phyloP scores from a whole-genome alignment of 176 grass and related monocot genomes.

The Oryza brachyantha region DNA sequence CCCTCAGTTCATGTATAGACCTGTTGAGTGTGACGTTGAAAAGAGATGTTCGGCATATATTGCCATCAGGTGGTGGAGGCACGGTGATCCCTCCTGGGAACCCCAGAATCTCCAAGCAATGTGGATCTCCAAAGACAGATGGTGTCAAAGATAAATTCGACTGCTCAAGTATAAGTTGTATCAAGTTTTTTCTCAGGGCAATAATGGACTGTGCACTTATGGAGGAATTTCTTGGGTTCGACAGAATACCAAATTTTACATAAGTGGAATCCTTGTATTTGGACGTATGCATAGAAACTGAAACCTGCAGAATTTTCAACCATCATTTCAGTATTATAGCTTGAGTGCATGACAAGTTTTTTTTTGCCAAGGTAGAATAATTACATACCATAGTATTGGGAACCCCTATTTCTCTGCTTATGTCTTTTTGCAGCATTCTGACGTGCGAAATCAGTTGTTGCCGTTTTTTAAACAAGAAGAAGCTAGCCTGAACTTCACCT shows the following conservation, averaged over 20 bases:
- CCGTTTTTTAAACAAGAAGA: slow-evolving; percentile 37
- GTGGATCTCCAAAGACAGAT: slow-evolving; percentile 39
- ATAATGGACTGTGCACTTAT: slow-evolving; percentile 28
- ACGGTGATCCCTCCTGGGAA: slow-evolving; percentile 61
- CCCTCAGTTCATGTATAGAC: slow-evolving; percentile 30
- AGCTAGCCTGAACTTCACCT: slow-evolving; percentile 48
- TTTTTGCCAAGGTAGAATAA: neutral
- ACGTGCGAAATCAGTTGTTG: slow-evolving; percentile 10
- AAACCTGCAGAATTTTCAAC: slow-evolving; percentile 38
- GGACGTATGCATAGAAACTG: slow-evolving; percentile 22
- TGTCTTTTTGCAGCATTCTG: slow-evolving; percentile 35
- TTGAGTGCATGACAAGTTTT: neutral
- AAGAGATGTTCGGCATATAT: neutral
- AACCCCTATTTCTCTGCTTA: slow-evolving; percentile 34
- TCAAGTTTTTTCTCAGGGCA: slow-evolving; percentile 24
- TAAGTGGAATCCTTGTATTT: slow-evolving; percentile 10
- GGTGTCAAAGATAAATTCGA: slow-evolving; percentile 36
- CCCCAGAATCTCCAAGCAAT: slow-evolving; percentile 43
- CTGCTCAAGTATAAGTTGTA: slow-evolving; percentile 39
- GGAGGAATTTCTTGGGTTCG: slow-evolving; percentile 33
- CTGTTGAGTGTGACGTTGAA: slow-evolving; percentile 35
- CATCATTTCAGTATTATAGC: slow-evolving; percentile 13
- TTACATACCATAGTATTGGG: slow-evolving; percentile 34
- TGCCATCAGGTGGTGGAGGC: slow-evolving; percentile 12
- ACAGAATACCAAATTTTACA: slow-evolving; percentile 40